Base-by-base conservation (phyloP, 2,329 filamentous ascomycete genomes). In the Fusarium irregulare region DNA sequence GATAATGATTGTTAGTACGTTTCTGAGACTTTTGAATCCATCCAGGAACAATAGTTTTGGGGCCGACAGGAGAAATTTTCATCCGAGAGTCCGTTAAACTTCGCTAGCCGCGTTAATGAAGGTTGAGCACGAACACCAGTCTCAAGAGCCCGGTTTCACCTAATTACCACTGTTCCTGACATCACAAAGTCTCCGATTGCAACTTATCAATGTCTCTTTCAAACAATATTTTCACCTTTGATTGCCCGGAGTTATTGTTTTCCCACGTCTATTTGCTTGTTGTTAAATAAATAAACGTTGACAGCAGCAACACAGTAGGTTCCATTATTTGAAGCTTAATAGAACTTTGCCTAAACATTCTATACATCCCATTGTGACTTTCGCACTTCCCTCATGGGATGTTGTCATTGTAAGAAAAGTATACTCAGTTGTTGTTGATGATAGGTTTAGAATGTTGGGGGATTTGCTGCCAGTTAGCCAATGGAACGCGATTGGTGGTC, bases 11-110 rank as follows among this genome's bases (percentile, higher is more conserved):
- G 8, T 21, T 16, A 23, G 14, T 8, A 7, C 6, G 23, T 4
- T 44, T 25, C 6, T 10, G 4, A 4, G 18, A 4, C 10, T n/a
- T 1, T 7, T 37, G 3, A n/a, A 12, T 11, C 18, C 9, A n/a
- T 37, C 7, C 10, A 12, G 10, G 18, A n/a, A n/a, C 3, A 37
- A n/a, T n/a, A 4, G 0, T 12, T 37, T 37, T 3, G 18, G 18
- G 10, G 34, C 34, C 18, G 34, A 12, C 10, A 12, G 16, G 6
- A 5, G 11, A 7, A 37, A 37, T 34, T 34, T 21, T 21, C 21
- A 21, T 21, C 21, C 21, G 18, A 37, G 10, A 11, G 10, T 11
- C 10, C 21, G 21, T 21, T 21, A 21, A 21, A 21, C 21, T 21
- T 21, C 4, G 21, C 21, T 21, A 21, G 21, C 21, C 21, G 21